Conservation (phyloP, 768 basidiomycete species). For the Calocybe gangraenosa region DNA sequence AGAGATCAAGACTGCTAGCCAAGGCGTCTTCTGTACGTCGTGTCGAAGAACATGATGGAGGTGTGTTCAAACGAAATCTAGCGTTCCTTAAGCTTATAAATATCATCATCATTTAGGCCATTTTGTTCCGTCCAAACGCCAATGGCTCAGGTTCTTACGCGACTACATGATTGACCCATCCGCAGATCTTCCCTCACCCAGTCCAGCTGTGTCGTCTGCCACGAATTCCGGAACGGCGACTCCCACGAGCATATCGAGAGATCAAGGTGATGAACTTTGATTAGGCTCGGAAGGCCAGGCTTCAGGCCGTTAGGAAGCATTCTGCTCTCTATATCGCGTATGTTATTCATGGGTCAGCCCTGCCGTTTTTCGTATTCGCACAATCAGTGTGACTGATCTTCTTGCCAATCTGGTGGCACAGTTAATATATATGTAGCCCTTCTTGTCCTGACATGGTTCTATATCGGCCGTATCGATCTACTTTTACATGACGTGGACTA, state of each 20-base stretch:
- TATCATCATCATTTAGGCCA: constrained; percentile 49
- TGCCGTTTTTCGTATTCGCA: neutral
- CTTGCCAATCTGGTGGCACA: constrained; percentile 1
- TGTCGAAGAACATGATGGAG: constrained; percentile 77
- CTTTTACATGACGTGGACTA: too few species aligned
- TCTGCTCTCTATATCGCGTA: neutral
- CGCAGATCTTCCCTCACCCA: constrained; percentile 43
- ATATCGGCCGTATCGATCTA: constrained; percentile 7
- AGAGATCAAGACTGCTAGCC: constrained; percentile 58
- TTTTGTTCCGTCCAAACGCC: constrained; percentile 74
- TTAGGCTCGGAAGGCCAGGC: neutral
- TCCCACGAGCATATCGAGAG: constrained; percentile 27
- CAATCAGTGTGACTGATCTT: constrained; percentile 7
- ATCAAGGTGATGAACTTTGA: constrained; percentile 24
- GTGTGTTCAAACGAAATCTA: constrained; percentile 35
- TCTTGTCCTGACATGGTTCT: neutral
- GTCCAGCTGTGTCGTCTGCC: constrained; percentile 23
- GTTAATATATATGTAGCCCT: neutral
- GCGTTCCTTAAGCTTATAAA: neutral
- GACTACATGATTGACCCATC: constrained; percentile 57
- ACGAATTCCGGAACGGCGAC: constrained; percentile 46
- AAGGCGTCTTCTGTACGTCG: constrained; percentile 51
- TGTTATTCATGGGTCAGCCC: neutral
- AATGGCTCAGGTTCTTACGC: constrained; percentile 72
- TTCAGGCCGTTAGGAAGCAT: neutral